These are phyloP conservation scores for Orychophragmus violaceus DNA, from an alignment of 345 rosid genomes.

Conservation along the genomic window DNA sequence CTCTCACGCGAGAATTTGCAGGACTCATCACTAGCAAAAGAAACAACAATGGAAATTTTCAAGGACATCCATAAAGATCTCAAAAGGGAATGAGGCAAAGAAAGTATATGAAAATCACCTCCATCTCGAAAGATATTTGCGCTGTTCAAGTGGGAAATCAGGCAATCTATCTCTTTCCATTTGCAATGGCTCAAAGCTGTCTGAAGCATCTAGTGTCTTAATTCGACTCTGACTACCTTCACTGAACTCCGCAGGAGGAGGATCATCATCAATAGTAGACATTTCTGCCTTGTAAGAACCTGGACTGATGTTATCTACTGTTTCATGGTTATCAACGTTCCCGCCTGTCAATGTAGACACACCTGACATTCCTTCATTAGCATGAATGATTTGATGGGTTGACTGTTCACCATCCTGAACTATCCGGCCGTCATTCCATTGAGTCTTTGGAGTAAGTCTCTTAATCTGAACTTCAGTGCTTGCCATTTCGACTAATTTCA, in stretches of 20 bases:
- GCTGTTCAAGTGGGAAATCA: slow-evolving; percentile 49
- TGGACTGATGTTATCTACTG: slow-evolving; percentile 34
- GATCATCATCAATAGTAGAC: slow-evolving; percentile 35
- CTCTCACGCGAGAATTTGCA: slow-evolving; percentile 47
- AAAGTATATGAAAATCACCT: slow-evolving; percentile 49
- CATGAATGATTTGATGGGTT: slow-evolving; percentile 24
- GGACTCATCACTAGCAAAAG: slow-evolving; percentile 44
- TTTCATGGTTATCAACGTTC: slow-evolving; percentile 26
- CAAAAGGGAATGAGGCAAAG: neutral
- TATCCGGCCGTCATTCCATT: slow-evolving; percentile 23
- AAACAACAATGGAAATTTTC: slow-evolving; percentile 1
- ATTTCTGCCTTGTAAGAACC: slow-evolving; percentile 35
- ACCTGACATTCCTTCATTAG: slow-evolving; percentile 36
- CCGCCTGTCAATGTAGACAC: slow-evolving; percentile 33
- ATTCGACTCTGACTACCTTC: slow-evolving; percentile 55
- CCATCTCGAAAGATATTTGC: slow-evolving; percentile 48
- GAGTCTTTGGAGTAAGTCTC: slow-evolving; percentile 12
- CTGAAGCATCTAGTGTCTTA: slow-evolving; percentile 41
- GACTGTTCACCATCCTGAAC: slow-evolving; percentile 29
- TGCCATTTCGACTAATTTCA: slow-evolving; percentile 31
- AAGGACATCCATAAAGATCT: neutral
- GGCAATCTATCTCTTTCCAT: slow-evolving; percentile 53
- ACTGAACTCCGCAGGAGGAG: slow-evolving; percentile 34
- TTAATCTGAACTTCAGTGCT: slow-evolving; percentile 20
- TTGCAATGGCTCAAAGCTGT: slow-evolving; percentile 37